phyloP scores from a whole-genome alignment of 2,329 filamentous ascomycete species.

The Diplodia intermedia region DNA sequence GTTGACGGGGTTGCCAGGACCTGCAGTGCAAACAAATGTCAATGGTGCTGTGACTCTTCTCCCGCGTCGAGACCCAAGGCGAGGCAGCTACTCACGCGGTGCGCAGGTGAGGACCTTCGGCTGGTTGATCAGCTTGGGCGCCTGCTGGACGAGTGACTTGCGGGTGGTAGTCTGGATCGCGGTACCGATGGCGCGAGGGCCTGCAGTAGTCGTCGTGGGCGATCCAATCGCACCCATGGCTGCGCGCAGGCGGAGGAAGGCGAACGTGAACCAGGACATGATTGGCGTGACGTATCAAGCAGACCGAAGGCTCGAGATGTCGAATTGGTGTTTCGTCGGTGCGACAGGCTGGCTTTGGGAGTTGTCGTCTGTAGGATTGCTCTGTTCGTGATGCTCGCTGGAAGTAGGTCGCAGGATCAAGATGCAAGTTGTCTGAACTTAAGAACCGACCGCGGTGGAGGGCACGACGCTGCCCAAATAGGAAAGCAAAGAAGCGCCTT shows the following conservation, averaged over 20 bases:
- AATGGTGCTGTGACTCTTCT: neutral
- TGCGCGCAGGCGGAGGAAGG: slow-evolving; percentile 12
- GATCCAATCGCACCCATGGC: neutral
- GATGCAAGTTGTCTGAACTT: neutral
- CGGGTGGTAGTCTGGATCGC: slow-evolving; percentile 13
- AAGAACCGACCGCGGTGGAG: neutral
- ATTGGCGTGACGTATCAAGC: neutral
- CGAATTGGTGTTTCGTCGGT: neutral
- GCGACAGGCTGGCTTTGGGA: neutral
- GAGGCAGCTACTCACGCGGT: slow-evolving; percentile 8
- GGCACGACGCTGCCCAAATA: neutral
- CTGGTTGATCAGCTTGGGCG: slow-evolving; percentile 4
- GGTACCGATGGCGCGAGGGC: slow-evolving; percentile 5
- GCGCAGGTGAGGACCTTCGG: neutral
- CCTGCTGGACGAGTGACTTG: neutral
- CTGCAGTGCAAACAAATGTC: slow-evolving; percentile 12
- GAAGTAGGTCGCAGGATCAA: neutral
- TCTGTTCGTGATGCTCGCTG: neutral
- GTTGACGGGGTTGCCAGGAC: neutral
- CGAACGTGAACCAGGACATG: slow-evolving; percentile 20
- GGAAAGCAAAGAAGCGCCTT: neutral
- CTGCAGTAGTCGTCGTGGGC: neutral
- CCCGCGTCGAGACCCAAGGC: no score
- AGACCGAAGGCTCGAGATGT: neutral
- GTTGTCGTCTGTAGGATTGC: neutral